Base-by-base conservation (phyloP, 169 alveolate genomes). In the Besnoitia besnoiti region DNA sequence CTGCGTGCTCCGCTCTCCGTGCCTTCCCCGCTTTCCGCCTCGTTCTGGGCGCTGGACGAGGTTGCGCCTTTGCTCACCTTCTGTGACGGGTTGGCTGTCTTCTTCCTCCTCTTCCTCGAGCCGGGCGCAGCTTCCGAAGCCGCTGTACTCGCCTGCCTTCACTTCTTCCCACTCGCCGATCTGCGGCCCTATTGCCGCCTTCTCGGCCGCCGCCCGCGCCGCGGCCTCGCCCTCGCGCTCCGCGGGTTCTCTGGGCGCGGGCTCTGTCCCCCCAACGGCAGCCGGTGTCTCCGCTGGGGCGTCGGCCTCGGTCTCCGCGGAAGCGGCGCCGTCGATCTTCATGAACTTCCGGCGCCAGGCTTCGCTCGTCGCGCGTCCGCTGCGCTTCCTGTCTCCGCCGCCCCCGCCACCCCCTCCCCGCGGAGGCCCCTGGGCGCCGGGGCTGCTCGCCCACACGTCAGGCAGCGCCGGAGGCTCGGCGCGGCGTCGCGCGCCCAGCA, bases 121-220 rank as follows among this genome's bases (percentile, higher is more conserved):
- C 37, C 42, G 35, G 4, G 49, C 46, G 49, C 61, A 77, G 55
- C 87, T 77, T 42, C 59, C 87, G 40, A 77, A 77, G 33, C 59
- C 87, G 87, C 87, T 77, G 87, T 77, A 77, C 4, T 77, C 87
- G 10, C 87, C 87, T 5, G 87, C 40, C 21, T 77, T 39, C 30
- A 77, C 87, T 3, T 39, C 87, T 37, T 37, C 59, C 87, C 87
- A 77, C 35, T 77, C 87, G 8, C 87, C 87, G 49, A 77, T 37
- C 16, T 19, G 5, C 10, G 82, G 82, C 10, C 82, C 82, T 7
- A 30, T 73, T 42, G 82, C 39, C 5, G 82, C 82, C 24, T 73
- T 73, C 39, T n/a, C 47, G 8, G 21, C 85, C 24, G 51, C 30
- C 49, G 8, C 30, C 33, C 10, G 14, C 24, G 46, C 85, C 40